These are phyloP conservation scores for Pleurotus sapidus DNA, from an alignment of 768 basidiomycete genomes.

Conservation along the genomic window DNA sequence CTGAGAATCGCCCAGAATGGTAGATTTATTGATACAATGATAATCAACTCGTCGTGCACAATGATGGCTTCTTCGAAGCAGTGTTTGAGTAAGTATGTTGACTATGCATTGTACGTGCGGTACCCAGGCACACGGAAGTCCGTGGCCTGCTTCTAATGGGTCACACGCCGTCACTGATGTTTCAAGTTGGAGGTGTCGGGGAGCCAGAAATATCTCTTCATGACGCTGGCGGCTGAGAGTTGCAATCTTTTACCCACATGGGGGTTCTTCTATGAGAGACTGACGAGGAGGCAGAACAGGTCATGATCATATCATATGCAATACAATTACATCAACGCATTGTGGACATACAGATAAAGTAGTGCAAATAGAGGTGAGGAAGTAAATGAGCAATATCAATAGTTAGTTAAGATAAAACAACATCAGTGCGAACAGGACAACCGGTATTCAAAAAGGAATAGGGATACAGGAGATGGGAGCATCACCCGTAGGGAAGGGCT, in stretches of 20 bases:
- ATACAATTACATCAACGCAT: slow-evolving; percentile 10
- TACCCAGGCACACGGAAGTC: neutral
- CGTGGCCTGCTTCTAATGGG: neutral
- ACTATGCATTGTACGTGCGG: neutral
- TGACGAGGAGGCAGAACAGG: too few relatives aligned
- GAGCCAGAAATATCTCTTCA: neutral
- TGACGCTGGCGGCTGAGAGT: too few relatives aligned
- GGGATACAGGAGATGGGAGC: too few relatives aligned
- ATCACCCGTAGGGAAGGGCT: neutral
- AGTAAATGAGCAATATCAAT: slow-evolving; percentile 5
- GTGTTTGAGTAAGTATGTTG: too few relatives aligned
- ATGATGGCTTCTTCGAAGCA: neutral
- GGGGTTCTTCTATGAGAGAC: too few relatives aligned
- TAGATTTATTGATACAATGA: too few relatives aligned
- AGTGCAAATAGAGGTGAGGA: slow-evolving; percentile 9
- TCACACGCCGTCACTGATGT: neutral
- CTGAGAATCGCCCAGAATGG: too few relatives aligned
- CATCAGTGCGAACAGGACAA: neutral
- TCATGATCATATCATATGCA: neutral
- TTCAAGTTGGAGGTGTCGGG: neutral
- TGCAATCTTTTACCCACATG: too few relatives aligned
- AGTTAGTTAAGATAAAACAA: slow-evolving; percentile 3
- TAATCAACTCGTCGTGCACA: neutral
- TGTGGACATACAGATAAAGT: slow-evolving; percentile 14
- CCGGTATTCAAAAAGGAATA: neutral